phyloP scores from a whole-genome alignment of 495 filamentous ascomycete species.

The Penicillium daleae region DNA sequence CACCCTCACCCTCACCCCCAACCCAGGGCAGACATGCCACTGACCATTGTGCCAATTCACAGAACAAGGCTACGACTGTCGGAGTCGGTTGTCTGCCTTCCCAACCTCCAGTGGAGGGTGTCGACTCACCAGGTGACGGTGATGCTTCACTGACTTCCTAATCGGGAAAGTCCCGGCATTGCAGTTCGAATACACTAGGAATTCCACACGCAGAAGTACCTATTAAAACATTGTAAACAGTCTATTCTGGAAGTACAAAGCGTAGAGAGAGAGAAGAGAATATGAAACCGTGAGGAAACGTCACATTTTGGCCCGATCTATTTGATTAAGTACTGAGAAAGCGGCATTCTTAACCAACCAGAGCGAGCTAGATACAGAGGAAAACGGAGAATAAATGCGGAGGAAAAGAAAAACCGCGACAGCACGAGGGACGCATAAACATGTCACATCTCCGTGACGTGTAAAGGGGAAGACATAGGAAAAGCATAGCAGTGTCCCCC shows the following conservation, averaged over 20 bases:
- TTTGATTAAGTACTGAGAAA: conserved; percentile 45
- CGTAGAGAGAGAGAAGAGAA: conserved; percentile 26
- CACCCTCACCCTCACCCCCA: background rate
- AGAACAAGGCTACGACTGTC: background rate
- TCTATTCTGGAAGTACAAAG: background rate
- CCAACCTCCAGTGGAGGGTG: too few species aligned
- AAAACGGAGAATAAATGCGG: conserved; percentile 28
- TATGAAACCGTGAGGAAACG: conserved; percentile 43
- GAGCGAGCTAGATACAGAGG: conserved; percentile 47
- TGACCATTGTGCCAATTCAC: background rate
- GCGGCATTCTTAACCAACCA: conserved; percentile 49
- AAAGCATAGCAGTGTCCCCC: conserved; percentile 37
- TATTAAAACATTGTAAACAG: background rate
- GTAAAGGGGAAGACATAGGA: conserved; percentile 37
- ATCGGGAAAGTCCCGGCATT: background rate
- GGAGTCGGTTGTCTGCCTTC: background rate
- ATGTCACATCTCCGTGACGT: conserved; percentile 49
- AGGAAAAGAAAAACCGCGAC: conserved; percentile 44
- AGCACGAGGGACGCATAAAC: conserved; percentile 48
- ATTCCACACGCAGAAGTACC: background rate
- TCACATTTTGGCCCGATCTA: conserved; percentile 51
- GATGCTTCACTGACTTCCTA: background rate
- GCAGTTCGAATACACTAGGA: background rate
- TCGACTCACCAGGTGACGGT: background rate
- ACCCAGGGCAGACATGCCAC: background rate